These are phyloP conservation scores for Apiospora arundinis DNA, from an alignment of 2,329 filamentous ascomycete species.

Conservation along the genomic window DNA sequence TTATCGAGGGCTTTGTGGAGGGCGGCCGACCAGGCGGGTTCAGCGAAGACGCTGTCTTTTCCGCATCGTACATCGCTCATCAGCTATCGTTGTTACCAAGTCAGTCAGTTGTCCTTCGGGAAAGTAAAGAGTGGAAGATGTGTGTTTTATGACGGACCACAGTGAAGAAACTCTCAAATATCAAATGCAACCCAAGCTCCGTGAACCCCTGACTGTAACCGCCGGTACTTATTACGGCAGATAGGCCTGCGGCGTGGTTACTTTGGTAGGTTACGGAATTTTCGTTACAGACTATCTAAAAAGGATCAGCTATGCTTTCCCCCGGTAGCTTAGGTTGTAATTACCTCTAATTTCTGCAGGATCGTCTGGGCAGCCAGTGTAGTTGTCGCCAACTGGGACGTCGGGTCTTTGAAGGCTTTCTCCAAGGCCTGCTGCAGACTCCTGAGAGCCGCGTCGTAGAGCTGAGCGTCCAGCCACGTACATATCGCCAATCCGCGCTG, in stretches of 20 bases:
- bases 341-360: neutral
- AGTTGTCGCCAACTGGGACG: constrained; percentile 29
- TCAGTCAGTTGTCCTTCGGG: neutral
- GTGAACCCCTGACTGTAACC: constrained; percentile 33
- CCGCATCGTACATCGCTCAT: constrained; percentile 37
- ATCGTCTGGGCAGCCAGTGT: neutral
- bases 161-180: constrained; percentile 37
- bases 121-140: neutral
- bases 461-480: constrained; percentile 35
- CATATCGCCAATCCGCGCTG: constrained; percentile 30
- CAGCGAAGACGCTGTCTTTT: constrained; percentile 35
- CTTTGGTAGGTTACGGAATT: constrained; percentile 36
- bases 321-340: no score
- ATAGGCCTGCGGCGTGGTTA: constrained; percentile 37
- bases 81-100: constrained; percentile 29
- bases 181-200: constrained; percentile 34
- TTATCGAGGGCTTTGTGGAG: constrained; percentile 32
- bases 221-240: constrained; percentile 34
- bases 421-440: constrained; percentile 36
- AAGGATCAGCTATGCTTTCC: neutral
- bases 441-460: constrained; percentile 34
- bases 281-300: constrained; percentile 34
- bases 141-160: constrained; percentile 35
- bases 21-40: constrained; percentile 32
- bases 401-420: constrained; percentile 28